phyloP scores from a whole-genome alignment of 352 stramenopile genomes.

The Pythium folliculosum region DNA sequence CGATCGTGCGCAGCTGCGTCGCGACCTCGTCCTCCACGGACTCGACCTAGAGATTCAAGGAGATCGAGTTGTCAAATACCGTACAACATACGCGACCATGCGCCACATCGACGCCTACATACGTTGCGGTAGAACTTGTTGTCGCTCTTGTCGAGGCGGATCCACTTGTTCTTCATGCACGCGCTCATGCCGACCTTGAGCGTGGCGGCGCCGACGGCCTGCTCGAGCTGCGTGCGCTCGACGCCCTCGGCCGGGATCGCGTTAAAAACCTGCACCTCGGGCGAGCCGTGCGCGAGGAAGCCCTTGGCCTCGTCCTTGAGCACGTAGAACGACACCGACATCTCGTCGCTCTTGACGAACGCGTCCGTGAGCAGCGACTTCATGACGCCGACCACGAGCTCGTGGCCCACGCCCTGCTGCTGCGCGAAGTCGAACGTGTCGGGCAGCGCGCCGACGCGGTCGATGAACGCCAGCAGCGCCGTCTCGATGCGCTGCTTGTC shows the following conservation, averaged over 20 bases:
- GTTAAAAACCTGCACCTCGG: slow-evolving; percentile 85
- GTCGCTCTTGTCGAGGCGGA: slow-evolving; percentile 92
- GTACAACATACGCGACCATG: neutral
- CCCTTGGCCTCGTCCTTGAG: slow-evolving; percentile 91
- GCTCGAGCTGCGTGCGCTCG: slow-evolving; percentile 82
- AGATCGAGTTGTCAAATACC: neutral
- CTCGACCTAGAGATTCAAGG: slow-evolving; percentile 38
- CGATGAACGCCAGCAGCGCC: slow-evolving; percentile 63
- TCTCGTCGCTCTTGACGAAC: slow-evolving; percentile 86
- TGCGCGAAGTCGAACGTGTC: slow-evolving; percentile 90
- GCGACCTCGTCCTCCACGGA: slow-evolving; percentile 66
- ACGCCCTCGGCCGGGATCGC: slow-evolving; percentile 70
- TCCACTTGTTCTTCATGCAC: slow-evolving; percentile 99
- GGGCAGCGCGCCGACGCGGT: slow-evolving; percentile 38
- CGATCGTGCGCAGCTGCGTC: slow-evolving; percentile 87
- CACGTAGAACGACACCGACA: slow-evolving; percentile 90
- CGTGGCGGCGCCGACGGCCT: slow-evolving; percentile 76
- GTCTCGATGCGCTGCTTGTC: slow-evolving; percentile 78
- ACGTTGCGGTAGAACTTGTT: slow-evolving; percentile 87
- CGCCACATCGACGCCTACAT: slow-evolving; percentile 2
- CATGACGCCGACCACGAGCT: slow-evolving; percentile 93
- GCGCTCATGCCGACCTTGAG: slow-evolving; percentile 96
- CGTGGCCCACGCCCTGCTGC: slow-evolving; percentile 85
- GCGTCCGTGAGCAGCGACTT: slow-evolving; percentile 95
- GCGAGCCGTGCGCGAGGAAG: slow-evolving; percentile 72